Evolutionary conservation across 805 yeast species (phyloP), one percentile per base, ranked within the genome.

Genomic region (Brettanomyces custersianus): DNA sequence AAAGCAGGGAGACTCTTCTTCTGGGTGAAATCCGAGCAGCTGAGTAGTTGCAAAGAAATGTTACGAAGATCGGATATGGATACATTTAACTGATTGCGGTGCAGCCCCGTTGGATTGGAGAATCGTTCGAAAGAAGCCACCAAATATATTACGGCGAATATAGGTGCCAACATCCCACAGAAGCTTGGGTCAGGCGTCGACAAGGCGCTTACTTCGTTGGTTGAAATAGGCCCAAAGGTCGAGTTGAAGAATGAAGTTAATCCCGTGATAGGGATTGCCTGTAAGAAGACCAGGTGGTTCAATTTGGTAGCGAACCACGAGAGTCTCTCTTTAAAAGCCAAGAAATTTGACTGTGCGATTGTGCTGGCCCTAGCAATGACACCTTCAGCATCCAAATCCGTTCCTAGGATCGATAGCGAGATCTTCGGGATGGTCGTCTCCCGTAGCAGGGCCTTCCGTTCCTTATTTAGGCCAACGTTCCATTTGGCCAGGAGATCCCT

Each of bases 41-140:
- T 42, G 9, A 45, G 20, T 18, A 45, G 11, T 5, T 26, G 25
- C 4, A 45, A 33, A 5, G 40, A 18, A 4, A 45, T 13, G 11
- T 38, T 35, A 18, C 40, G 33, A 15, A 42, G 36, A 5, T 33
- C 31, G 13, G 38, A 24, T 12, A 7, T 38, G 22, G 15, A 29
- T 9, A 10, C 27, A 13, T 16, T 39, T 19, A 17, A 39, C 34
- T 3, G n/a, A n/a, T n/a, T n/a, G 8, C 16, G 22, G 19, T 4
- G 20, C 18, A 8, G 19, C n/a, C 2, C 37, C 24, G 13, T 35
- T 41, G 19, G 38, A 17, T 5, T 26, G 32, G 3, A 29, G 37
- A 9, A 33, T 25, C 31, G 39, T 39, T 22, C 40, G 30, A 7
- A 44, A 12, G 9, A 38, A 40, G 39, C 20, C 13, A 40, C 30